phyloP scores from a whole-genome alignment of 805 yeast species.

The Starmera quercuum region DNA sequence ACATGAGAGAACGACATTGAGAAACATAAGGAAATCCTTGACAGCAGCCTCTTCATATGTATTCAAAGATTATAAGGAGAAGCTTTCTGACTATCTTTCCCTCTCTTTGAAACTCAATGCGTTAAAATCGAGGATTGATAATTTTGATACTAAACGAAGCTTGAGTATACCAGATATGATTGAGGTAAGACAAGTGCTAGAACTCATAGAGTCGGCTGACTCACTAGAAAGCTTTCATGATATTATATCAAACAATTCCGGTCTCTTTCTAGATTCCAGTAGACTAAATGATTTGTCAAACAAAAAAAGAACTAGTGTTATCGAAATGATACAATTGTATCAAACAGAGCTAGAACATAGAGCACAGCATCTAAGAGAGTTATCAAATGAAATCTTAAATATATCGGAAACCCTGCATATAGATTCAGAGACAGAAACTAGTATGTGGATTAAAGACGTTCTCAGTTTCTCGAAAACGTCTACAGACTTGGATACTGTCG shows the following conservation, averaged over 20 bases:
- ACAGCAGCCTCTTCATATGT: conserved; percentile 23
- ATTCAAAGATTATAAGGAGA: conserved; percentile 22
- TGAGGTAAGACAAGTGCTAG: conserved; percentile 4
- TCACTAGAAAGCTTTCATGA: background rate
- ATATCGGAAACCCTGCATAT: conserved; percentile 5
- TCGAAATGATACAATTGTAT: conserved; percentile 6
- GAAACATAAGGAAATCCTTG: conserved; percentile 25
- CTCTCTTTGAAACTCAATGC: conserved; percentile 13
- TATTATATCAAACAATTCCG: conserved; percentile 16
- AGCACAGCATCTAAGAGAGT: conserved; percentile 5
- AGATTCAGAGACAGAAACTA: background rate
- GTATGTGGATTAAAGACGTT: background rate
- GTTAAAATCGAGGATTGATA: conserved; percentile 5
- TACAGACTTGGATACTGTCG: conserved; percentile 5
- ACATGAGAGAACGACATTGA: conserved; percentile 22
- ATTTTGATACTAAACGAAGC: no score
- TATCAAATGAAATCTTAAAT: conserved; percentile 4
- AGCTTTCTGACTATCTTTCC: conserved; percentile 18
- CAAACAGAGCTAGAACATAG: conserved; percentile 8
- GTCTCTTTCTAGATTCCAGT: conserved; percentile 13
- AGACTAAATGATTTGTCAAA: conserved; percentile 17
- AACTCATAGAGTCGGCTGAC: background rate
- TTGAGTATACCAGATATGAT: conserved; percentile 2
- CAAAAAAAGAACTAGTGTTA: conserved; percentile 4
- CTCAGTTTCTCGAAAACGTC: conserved; percentile 2